Evolutionary conservation across 352 stramenopile genomes (phyloP).

Genomic region (Saprolegnia diclina): DNA sequence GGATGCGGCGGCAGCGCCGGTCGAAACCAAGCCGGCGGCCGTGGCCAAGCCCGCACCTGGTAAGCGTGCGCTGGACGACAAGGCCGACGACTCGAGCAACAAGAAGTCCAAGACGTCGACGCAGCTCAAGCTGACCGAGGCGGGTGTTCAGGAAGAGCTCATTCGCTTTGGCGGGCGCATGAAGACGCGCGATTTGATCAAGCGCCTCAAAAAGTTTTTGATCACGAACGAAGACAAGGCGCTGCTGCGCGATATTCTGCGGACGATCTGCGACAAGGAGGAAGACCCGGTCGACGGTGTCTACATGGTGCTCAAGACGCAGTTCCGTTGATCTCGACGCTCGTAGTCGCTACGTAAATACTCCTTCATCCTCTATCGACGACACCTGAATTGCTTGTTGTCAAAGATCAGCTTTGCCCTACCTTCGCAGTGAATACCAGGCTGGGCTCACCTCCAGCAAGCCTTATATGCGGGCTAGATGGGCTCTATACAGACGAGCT

Average conservation of each 20-base stretch:
- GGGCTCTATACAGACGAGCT: too few relatives aligned
- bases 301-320: conserved; percentile 76
- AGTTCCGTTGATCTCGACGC: conserved; percentile 53
- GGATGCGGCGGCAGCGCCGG: neutral
- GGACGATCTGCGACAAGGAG: conserved; percentile 82
- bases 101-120: conserved; percentile 8
- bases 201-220: conserved; percentile 77
- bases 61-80: conserved; percentile 3
- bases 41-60: neutral
- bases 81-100: neutral
- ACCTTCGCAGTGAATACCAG: too few relatives aligned
- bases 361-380: neutral
- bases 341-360: neutral
- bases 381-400: too few relatives aligned
- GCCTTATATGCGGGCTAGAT: too few relatives aligned
- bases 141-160: conserved; percentile 75
- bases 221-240: conserved; percentile 74
- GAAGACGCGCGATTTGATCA: conserved; percentile 67
- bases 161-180: conserved; percentile 79
- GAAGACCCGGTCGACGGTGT: conserved; percentile 78
- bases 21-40: neutral
- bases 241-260: conserved; percentile 80
- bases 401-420: too few relatives aligned
- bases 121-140: conserved; percentile 60
- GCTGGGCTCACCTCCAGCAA: too few relatives aligned